Percentiles rank a stretch among this genome's conserved stretches.
Conservation (phyloP, 257 asterid species). For the Plantago ovata region DNA sequence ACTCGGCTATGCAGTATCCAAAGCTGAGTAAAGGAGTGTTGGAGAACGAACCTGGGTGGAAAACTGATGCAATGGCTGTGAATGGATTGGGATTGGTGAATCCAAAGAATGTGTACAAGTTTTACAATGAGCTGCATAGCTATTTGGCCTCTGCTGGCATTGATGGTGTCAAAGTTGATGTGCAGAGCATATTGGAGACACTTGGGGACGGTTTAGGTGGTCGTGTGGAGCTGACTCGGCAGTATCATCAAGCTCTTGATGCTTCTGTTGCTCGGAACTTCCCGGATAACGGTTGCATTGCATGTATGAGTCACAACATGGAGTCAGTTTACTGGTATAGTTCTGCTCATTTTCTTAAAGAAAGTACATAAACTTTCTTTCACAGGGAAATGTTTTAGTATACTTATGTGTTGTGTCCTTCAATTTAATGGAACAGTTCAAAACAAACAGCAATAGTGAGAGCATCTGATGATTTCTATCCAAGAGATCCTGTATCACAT, state of each 20-base stretch:
- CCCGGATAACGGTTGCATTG: slow-evolving; percentile 76
- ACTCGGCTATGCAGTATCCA: slow-evolving; percentile 63
- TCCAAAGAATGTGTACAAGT: slow-evolving; percentile 68
- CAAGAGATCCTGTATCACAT: slow-evolving; percentile 69
- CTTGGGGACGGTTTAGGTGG: slow-evolving; percentile 84
- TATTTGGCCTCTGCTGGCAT: slow-evolving; percentile 71
- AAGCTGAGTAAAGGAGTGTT: slow-evolving; percentile 58
- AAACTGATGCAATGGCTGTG: slow-evolving; percentile 54
- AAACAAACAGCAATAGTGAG: slow-evolving; percentile 74
- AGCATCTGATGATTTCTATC: slow-evolving; percentile 90
- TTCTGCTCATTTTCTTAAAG: neutral
- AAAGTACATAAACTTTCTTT: neutral
- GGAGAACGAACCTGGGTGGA: slow-evolving; percentile 80
- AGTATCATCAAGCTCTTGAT: slow-evolving; percentile 88
- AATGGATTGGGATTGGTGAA: slow-evolving; percentile 78
- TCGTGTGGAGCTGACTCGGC: slow-evolving; percentile 69
- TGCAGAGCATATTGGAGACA: slow-evolving; percentile 80
- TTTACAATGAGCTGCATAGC: slow-evolving; percentile 77
- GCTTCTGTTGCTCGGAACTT: slow-evolving; percentile 71
- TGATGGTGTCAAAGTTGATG: slow-evolving; percentile 87
- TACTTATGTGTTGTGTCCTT: neutral
- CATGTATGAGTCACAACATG: slow-evolving; percentile 94
- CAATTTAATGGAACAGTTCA: slow-evolving; percentile 51
- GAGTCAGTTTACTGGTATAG: slow-evolving; percentile 80
- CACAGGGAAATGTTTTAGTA: neutral